Conservation (phyloP, 78 protist genomes). For the Dictyostelium discoideum region dicty_2.7 NC_007089.4:3085001-3085500, state of each 20-base stretch:
- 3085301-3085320: neutral
- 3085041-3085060: conserved; percentile 2
- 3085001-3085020: neutral
- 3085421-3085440: neutral
- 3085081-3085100: neutral
- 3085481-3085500: neutral
- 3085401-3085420: neutral
- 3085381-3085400: neutral
- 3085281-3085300: neutral
- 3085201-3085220: neutral
- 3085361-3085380: too few relatives aligned
- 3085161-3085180: neutral
- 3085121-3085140: neutral
- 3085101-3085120: conserved; percentile 13
- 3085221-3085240: neutral
- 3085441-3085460: neutral
- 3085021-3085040: neutral
- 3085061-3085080: neutral
- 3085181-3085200: neutral
- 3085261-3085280: neutral
- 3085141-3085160: neutral
- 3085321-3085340: too few relatives aligned
- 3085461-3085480: too few relatives aligned
- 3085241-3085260: conserved; percentile 2
- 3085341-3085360: neutral